Base-by-base conservation (phyloP, 192 early-diverging fungal genomes). In the Linderina pennispora region DNA sequence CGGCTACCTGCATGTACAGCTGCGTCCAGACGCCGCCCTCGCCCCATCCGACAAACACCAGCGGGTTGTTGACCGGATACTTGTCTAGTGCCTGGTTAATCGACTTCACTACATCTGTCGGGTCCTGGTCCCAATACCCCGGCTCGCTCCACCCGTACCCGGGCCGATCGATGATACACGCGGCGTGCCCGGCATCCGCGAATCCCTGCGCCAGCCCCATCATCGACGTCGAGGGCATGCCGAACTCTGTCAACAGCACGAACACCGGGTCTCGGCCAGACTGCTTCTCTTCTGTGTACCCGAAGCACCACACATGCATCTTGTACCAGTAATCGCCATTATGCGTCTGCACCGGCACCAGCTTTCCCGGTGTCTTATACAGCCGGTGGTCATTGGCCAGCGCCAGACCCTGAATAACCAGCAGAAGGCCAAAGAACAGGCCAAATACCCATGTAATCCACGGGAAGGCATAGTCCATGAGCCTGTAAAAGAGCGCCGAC, bases 61-160 rank as follows among this genome's bases (percentile, higher is more conserved):
- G 34, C 6, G 74, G 74, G 36, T 64, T 63, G 34, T 43, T 48
- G 36, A 70, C 58, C 22, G 61, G 61, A 38, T 70, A 59, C 35
- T 61, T 66, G 33, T 50, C 50, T 37, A 76, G 46, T 14, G 66
- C 74, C 41, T 66, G 57, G 48, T 66, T 56, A 45, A 76, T 65
- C 0, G 62, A 61, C 52, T 76, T 50, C 18, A 76, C 66, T 0
- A 76, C 74, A n/a, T 76, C 62, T 7, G 38, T 25, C 3, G 74
- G 74, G 36, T 56, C 45, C 53, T 76, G 74, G 23, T 47, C 39
- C 67, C 61, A 64, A 49, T 71, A 71, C 35, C 74, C 74, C 0
- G 74, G 67, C 38, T 70, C 74, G 51, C 74, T 76, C 74, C 74
- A 76, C 39, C 74, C 74, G 38, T 76, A 76, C 5, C 74, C 74